phyloP scores from a whole-genome alignment of 164 flowering plant species.

The Kingdonia uniflora region DNA sequence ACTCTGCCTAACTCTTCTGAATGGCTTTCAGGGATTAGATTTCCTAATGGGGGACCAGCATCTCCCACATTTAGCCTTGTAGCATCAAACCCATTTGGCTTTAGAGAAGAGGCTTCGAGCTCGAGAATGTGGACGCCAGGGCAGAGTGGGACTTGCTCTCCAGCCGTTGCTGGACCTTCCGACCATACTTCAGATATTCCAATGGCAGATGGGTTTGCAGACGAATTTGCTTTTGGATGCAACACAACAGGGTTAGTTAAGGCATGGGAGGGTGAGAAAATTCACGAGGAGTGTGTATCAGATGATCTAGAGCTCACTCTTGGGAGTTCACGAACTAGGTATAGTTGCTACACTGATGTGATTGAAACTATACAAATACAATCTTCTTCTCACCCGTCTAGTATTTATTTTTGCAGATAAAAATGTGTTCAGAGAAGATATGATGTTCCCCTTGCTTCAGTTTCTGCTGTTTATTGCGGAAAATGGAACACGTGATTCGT shows the following conservation, averaged over 20 bases:
- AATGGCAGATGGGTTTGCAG: slow-evolving; percentile 62
- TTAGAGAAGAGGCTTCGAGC: slow-evolving; percentile 38
- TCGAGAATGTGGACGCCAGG: slow-evolving; percentile 95
- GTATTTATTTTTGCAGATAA: too few species aligned
- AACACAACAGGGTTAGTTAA: slow-evolving; percentile 55
- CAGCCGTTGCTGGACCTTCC: slow-evolving; percentile 51
- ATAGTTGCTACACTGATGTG: background rate
- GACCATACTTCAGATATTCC: slow-evolving; percentile 69
- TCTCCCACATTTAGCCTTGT: slow-evolving; percentile 76
- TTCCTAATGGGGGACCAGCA: slow-evolving; percentile 21
- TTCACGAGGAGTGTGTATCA: slow-evolving; percentile 81
- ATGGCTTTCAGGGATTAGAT: slow-evolving; percentile 36
- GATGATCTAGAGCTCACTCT: slow-evolving; percentile 96
- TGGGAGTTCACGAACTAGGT: slow-evolving; percentile 69
- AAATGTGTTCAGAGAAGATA: too few species aligned
- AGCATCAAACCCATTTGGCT: slow-evolving; percentile 58
- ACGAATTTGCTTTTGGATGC: slow-evolving; percentile 91
- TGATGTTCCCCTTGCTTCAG: too few species aligned
- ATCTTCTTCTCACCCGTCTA: too few species aligned
- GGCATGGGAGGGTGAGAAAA: slow-evolving; percentile 97
- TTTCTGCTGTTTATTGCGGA: too few species aligned
- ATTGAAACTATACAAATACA: too few species aligned
- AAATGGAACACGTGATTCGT: too few species aligned
- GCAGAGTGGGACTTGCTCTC: slow-evolving; percentile 95
- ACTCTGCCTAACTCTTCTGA: slow-evolving; percentile 49